Percentiles rank a stretch among this genome's conserved stretches.
Evolutionary conservation across 768 basidiomycete species (phyloP).

Genomic region (Pisolithus marmoratus): DNA sequence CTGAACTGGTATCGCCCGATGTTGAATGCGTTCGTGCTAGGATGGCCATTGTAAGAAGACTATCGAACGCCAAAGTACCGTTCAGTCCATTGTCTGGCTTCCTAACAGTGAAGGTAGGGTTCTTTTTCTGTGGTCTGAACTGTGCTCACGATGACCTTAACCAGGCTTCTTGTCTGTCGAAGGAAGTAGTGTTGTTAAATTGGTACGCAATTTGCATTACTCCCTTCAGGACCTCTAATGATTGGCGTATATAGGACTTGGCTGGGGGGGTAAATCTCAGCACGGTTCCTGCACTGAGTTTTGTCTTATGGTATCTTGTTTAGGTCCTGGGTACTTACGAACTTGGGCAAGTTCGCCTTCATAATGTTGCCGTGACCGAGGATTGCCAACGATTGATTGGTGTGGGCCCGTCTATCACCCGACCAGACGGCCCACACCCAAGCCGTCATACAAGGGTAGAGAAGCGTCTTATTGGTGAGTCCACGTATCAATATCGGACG

Average conservation of each 20-base stretch:
- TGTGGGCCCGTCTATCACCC: slow-evolving; percentile 43
- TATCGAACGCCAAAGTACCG: slow-evolving; percentile 40
- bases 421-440: slow-evolving; percentile 39
- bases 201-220: slow-evolving; percentile 26
- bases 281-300: not conserved
- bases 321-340: slow-evolving; percentile 37
- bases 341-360: slow-evolving; percentile 41
- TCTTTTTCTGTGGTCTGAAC: slow-evolving; percentile 1
- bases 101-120: slow-evolving; percentile 41
- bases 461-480: slow-evolving; percentile 48
- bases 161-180: slow-evolving; percentile 51
- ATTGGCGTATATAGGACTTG: slow-evolving; percentile 33
- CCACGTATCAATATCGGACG: not conserved
- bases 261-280: slow-evolving; percentile 31
- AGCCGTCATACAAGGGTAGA: slow-evolving; percentile 44
- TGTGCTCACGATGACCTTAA: slow-evolving; percentile 10
- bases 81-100: slow-evolving; percentile 50
- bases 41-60: slow-evolving; percentile 47
- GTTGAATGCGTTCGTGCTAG: slow-evolving; percentile 20
- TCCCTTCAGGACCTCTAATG: slow-evolving; percentile 7
- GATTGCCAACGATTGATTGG: slow-evolving; percentile 43
- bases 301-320: not conserved
- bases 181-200: slow-evolving; percentile 39
- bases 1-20: slow-evolving; percentile 1
- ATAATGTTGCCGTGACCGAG: slow-evolving; percentile 45